Conservation (phyloP, 768 basidiomycete species). For the Phylloporus scabripes region DNA sequence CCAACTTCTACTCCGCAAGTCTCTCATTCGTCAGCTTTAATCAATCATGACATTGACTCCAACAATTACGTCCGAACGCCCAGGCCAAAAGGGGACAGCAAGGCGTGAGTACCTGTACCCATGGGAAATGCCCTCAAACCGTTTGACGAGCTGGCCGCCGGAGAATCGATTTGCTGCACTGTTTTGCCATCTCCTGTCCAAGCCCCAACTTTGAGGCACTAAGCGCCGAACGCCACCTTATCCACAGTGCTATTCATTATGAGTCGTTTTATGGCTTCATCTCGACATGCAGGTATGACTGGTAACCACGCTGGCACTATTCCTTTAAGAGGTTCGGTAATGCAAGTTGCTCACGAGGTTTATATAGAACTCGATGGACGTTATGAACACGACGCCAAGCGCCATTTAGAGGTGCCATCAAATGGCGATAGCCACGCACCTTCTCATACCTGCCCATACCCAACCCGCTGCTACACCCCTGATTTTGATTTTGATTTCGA, state of each 20-base stretch:
- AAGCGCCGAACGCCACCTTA: not conserved
- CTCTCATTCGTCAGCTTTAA: not conserved
- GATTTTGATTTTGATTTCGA: slow-evolving; percentile 2
- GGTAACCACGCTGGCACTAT: not conserved
- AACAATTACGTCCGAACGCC: not conserved
- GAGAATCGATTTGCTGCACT: not conserved
- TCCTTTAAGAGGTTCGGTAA: not conserved
- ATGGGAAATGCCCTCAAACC: not conserved
- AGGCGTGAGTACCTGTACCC: not conserved
- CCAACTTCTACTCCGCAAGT: not conserved
- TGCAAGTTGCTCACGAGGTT: slow-evolving; percentile 6
- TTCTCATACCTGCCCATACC: not conserved
- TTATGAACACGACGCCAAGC: slow-evolving; percentile 12
- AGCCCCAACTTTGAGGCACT: not conserved
- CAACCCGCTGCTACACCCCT: not conserved
- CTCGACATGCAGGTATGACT: slow-evolving; percentile 10
- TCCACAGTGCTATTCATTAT: slow-evolving; percentile 2
- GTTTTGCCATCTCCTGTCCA: not conserved
- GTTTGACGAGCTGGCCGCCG: not conserved
- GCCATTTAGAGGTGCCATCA: not conserved
- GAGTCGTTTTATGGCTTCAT: slow-evolving; percentile 7
- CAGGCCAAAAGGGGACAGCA: not conserved
- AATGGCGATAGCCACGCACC: not conserved
- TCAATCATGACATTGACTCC: not conserved
- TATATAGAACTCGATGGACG: slow-evolving; percentile 1